These are phyloP conservation scores for Saururus chinensis DNA, from an alignment of 164 flowering plant genomes.

Conservation along the genomic window DNA sequence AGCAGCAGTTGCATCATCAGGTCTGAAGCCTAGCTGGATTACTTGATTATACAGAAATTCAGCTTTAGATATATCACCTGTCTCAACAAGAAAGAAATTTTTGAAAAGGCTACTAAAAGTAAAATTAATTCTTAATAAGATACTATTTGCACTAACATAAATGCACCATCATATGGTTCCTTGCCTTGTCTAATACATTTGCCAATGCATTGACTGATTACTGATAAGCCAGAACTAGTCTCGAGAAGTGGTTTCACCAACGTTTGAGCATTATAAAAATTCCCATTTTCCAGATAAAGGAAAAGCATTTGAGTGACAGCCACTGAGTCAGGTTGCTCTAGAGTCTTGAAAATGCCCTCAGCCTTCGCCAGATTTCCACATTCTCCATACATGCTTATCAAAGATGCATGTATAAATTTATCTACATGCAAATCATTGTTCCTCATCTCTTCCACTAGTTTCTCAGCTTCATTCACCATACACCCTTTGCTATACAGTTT, in stretches of 20 bases:
- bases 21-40: conserved; percentile 28
- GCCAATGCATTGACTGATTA: conserved; percentile 40
- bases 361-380: conserved; percentile 14
- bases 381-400: conserved; percentile 25
- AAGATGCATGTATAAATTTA: conserved; percentile 35
- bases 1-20: conserved; percentile 44
- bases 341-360: conserved; percentile 15
- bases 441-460: conserved; percentile 42
- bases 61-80: conserved; percentile 56
- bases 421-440: conserved; percentile 14
- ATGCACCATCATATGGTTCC: conserved; percentile 1
- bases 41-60: conserved; percentile 34
- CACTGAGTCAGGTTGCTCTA: conserved; percentile 25
- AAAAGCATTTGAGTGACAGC: conserved; percentile 48
- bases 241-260: conserved; percentile 33
- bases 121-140: not conserved
- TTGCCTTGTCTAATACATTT: conserved; percentile 52
- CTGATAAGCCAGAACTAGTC: conserved; percentile 36
- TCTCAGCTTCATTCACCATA: conserved; percentile 47
- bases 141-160: not conserved
- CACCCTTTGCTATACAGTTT: conserved; percentile 57
- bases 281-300: conserved; percentile 36
- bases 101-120: not conserved
- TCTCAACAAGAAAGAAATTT: conserved; percentile 5
- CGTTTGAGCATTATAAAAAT: conserved; percentile 21